Percentiles rank a stretch among this genome's conserved stretches.
Conservation (phyloP, 1,284 basidiomycete genomes). For the Rhodotorula sp. region DNA sequence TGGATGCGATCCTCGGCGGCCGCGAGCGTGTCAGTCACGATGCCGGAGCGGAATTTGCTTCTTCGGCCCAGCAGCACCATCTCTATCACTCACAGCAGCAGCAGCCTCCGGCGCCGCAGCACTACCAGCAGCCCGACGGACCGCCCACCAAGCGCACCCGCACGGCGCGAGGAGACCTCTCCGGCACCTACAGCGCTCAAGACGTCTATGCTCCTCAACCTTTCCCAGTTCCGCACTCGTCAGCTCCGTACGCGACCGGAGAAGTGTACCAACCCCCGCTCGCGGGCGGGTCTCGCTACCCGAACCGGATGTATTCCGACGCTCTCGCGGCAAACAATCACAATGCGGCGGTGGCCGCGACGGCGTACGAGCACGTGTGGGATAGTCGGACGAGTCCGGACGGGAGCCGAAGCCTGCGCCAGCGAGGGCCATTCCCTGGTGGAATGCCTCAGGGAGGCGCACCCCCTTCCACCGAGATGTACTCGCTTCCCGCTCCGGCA, state of each 20-base stretch:
- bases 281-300: background rate
- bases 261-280: conserved; percentile 13
- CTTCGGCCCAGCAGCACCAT: too few relatives aligned
- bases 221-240: background rate
- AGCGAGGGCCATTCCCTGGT: background rate
- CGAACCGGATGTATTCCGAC: background rate
- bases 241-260: conserved; percentile 27
- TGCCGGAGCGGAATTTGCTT: background rate
- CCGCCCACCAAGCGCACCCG: too few relatives aligned
- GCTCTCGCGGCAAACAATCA: background rate
- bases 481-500: background rate
- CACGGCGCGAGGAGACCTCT: background rate
- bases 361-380: background rate
- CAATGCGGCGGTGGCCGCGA: too few relatives aligned
- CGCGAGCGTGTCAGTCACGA: background rate
- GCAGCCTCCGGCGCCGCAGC: background rate
- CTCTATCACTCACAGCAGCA: too few relatives aligned
- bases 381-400: background rate
- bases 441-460: background rate
- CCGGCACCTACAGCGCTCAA: conserved; percentile 4
- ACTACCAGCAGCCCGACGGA: too few relatives aligned
- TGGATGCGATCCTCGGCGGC: conserved; percentile 11
- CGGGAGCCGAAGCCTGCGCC: background rate
- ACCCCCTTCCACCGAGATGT: background rate
- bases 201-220: conserved; percentile 12